phyloP scores from a whole-genome alignment of 2,329 filamentous ascomycete species.

The Pseudocercospora vitis region DNA sequence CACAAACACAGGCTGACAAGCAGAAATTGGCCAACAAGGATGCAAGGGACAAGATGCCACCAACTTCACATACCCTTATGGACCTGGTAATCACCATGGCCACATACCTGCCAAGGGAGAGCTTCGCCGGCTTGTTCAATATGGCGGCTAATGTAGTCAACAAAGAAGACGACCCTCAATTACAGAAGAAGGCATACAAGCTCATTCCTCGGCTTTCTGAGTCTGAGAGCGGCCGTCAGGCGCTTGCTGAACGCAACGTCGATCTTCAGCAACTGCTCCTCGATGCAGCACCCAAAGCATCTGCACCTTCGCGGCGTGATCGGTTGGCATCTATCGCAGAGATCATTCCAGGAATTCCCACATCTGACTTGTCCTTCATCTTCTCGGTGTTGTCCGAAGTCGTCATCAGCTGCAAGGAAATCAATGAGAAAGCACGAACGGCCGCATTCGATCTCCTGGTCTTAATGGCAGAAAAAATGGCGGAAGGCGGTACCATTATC shows the following conservation, averaged over 20 bases:
- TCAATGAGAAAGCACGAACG: conserved; percentile 90
- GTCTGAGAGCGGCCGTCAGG: conserved; percentile 73
- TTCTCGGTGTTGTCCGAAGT: conserved; percentile 89
- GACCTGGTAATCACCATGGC: conserved; percentile 96
- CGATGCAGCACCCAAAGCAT: conserved; percentile 77
- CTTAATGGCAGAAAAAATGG: conserved; percentile 81
- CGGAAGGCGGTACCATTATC: conserved; percentile 71
- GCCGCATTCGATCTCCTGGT: conserved; percentile 89
- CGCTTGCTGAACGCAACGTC: conserved; percentile 69
- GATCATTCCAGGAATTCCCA: conserved; percentile 75
- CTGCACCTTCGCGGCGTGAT: conserved; percentile 81
- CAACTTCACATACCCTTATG: conserved; percentile 91
- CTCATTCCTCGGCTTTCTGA: conserved; percentile 86
- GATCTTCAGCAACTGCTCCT: conserved; percentile 84
- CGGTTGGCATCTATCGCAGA: conserved; percentile 79
- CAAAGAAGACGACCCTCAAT: conserved; percentile 78
- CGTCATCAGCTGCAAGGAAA: conserved; percentile 94
- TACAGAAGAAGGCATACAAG: conserved; percentile 99
- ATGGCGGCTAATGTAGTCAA: conserved; percentile 82
- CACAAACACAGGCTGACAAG: conserved; percentile 65
- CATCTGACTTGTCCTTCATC: conserved; percentile 84
- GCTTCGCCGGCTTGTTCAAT: conserved; percentile 80
- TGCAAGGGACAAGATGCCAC: conserved; percentile 75
- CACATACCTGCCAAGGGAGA: conserved; percentile 83
- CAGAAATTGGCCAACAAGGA: conserved; percentile 51